Conservation (phyloP, 441 rosid species). For the Populus hybrid region DNA sequence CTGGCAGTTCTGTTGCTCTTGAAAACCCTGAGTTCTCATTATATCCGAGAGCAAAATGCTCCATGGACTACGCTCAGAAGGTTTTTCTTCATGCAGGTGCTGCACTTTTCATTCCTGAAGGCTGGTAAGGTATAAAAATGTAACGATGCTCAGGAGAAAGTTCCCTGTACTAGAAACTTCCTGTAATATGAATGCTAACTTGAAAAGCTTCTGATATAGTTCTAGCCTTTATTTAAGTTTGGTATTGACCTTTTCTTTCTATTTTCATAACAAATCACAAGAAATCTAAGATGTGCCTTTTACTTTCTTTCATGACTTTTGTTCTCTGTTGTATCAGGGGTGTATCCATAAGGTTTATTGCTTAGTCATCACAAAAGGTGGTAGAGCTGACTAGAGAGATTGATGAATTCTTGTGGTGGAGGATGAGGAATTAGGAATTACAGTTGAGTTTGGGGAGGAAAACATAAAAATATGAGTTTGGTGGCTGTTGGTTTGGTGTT, state of each 20-base stretch:
- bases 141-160: slow-evolving; percentile 10
- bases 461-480: not conserved
- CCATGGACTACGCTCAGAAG: slow-evolving; percentile 54
- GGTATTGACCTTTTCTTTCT: not conserved
- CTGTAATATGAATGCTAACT: no score
- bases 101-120: slow-evolving; percentile 98
- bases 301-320: not conserved
- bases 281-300: not conserved
- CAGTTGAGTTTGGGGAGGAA: not conserved
- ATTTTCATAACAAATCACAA: not conserved
- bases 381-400: not conserved
- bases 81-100: slow-evolving; percentile 75
- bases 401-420: not conserved
- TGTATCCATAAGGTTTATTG: not conserved
- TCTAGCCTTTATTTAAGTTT: not conserved
- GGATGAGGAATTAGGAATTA: not conserved
- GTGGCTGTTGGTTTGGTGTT: not conserved
- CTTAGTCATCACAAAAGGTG: not conserved
- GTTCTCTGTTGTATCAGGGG: not conserved
- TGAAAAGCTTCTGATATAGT: not conserved
- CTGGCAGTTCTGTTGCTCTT: slow-evolving; percentile 64
- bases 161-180: no score
- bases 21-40: slow-evolving; percentile 62
- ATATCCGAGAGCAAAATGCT: slow-evolving; percentile 70
- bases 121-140: slow-evolving; percentile 65